Evolutionary conservation across 208 protist genomes (phyloP), one percentile per base, ranked within the genome.

Genomic region (Crithidia bombi): DNA sequence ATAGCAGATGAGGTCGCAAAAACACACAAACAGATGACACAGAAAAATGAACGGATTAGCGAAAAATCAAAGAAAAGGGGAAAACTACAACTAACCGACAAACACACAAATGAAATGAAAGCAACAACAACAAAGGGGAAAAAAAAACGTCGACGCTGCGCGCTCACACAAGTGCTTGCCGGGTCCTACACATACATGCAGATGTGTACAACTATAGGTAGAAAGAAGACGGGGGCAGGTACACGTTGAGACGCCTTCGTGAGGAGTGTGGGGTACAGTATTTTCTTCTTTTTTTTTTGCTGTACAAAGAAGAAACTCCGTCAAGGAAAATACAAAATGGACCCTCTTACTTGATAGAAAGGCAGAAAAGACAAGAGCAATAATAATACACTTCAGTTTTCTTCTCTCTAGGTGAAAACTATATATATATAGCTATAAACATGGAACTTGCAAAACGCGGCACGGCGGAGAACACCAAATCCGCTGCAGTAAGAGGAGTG

Each of bases 331-430:
- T 23, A 25, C n/a, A n/a, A n/a, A n/a, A 15, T 23, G 30, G 38
- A 38, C 2, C 30, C 38, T 14, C 30, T 25, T 38, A 23, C 15
- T 6, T 7, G 14, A 5, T 39, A 49, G 38, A 64, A 63, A 55
- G 52, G 6, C 5, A n/a, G 32, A 30, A 54, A 54, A 32, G 23
- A 4, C 25, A 30, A 54, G 25, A 76, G 51, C 39, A 69, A 69
- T 30, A 69, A 57, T 28, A 44, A 54, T n/a, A n/a, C n/a, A n/a
- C n/a, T n/a, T n/a, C n/a, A n/a, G n/a, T n/a, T n/a, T n/a, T n/a
- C n/a, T n/a, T n/a, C n/a, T n/a, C n/a, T n/a, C n/a, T n/a, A n/a
- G n/a, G n/a, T n/a, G n/a, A n/a, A n/a, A n/a, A n/a, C n/a, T n/a
- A n/a, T n/a, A n/a, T n/a, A n/a, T n/a, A n/a, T n/a, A n/a, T n/a